These are phyloP conservation scores for Fusarium torreyae DNA, from an alignment of 2,329 filamentous ascomycete species.

Conservation along the genomic window DNA sequence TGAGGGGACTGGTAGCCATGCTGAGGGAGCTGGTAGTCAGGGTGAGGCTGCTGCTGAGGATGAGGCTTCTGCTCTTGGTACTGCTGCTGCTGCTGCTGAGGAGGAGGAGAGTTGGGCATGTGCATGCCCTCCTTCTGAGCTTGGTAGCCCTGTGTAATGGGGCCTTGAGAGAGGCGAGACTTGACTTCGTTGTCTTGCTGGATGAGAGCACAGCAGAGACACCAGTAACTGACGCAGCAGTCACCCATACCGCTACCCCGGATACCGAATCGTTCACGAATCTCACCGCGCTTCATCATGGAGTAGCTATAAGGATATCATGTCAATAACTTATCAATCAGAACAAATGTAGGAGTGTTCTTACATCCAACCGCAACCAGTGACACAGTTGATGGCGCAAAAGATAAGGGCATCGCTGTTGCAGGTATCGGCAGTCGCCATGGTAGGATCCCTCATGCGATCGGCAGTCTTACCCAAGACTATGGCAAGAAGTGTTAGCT, in stretches of 20 bases:
- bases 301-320: constrained; percentile 54
- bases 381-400: constrained; percentile 56
- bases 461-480: constrained; percentile 62
- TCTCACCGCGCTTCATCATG: constrained; percentile 68
- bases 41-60: constrained; percentile 33
- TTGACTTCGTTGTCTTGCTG: constrained; percentile 72
- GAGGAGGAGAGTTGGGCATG: constrained; percentile 49
- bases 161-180: constrained; percentile 47
- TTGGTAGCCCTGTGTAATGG: constrained; percentile 57
- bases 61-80: constrained; percentile 25
- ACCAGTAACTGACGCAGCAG: constrained; percentile 69
- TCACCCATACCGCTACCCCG: constrained; percentile 64
- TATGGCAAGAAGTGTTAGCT: constrained; percentile 45
- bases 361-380: constrained; percentile 62
- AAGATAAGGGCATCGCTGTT: constrained; percentile 63
- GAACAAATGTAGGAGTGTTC: constrained; percentile 23
- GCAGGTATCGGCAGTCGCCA: constrained; percentile 56
- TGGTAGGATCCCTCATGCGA: constrained; percentile 61
- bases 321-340: constrained; percentile 11
- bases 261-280: constrained; percentile 69
- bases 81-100: constrained; percentile 25
- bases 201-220: constrained; percentile 69
- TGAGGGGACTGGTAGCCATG: constrained; percentile 44
- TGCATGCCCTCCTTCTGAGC: constrained; percentile 57
- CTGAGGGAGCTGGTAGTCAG: constrained; percentile 38